These are phyloP conservation scores for Carex pumila DNA, from an alignment of 176 grass and related monocot genomes.

Conservation along the genomic window DNA sequence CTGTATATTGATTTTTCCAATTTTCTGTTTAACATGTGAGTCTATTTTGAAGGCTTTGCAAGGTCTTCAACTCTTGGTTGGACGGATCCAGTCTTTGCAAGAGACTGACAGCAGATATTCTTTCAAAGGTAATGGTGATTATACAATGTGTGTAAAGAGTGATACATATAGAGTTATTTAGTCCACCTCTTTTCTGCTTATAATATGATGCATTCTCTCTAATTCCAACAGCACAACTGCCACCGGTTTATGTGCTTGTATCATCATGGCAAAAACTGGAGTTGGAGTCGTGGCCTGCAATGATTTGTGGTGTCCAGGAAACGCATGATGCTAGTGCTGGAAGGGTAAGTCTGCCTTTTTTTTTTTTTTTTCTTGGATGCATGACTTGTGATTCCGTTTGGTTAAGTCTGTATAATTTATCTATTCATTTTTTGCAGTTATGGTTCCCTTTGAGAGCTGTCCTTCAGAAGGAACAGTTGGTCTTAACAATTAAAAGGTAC, in stretches of 20 bases:
- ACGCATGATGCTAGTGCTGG: slow-evolving; percentile 59
- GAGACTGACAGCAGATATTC: slow-evolving; percentile 74
- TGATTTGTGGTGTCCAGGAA: slow-evolving; percentile 52
- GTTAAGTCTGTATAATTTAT: neutral
- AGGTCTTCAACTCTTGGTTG: slow-evolving; percentile 71
- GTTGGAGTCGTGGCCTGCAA: slow-evolving; percentile 69
- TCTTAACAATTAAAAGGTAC: slow-evolving; percentile 53
- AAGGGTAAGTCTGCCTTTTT: slow-evolving; percentile 37
- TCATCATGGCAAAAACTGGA: slow-evolving; percentile 85
- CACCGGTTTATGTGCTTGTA: slow-evolving; percentile 59
- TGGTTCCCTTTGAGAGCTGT: slow-evolving; percentile 83
- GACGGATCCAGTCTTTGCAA: slow-evolving; percentile 70
- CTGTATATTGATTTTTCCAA: neutral
- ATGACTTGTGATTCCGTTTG: slow-evolving; percentile 7
- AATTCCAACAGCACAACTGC: slow-evolving; percentile 49
- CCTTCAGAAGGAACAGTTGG: slow-evolving; percentile 44
- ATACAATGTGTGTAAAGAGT: neutral
- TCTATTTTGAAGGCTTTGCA: slow-evolving; percentile 57
- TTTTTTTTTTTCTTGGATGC: neutral
- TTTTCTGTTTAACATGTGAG: slow-evolving; percentile 22
- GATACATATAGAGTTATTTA: neutral
- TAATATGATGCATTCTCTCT: neutral
- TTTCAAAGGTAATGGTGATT: slow-evolving; percentile 49
- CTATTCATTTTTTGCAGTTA: slow-evolving; percentile 34
- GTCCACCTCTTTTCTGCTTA: neutral